Evolutionary conservation across 2,329 filamentous ascomycete species (phyloP), one percentile per base, ranked within the genome.

Genomic region (Calonectria hawksworthii): DNA sequence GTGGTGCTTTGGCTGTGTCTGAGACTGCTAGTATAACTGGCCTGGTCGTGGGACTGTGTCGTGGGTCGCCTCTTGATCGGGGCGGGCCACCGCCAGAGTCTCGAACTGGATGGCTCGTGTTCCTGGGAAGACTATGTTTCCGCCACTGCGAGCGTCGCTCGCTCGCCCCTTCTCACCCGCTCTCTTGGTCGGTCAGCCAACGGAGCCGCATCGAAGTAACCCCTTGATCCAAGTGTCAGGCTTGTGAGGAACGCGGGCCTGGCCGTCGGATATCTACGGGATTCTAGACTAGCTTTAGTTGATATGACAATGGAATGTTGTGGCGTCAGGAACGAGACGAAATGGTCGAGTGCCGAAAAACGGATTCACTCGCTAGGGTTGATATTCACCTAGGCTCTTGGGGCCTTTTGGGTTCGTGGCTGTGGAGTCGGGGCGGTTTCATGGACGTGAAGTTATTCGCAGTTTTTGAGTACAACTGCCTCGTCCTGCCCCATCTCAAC

Each of bases 401-500:
- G 36, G n/a, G 23, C 36, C 11, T 38, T 59, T 51, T 67, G 51
- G 50, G n/a, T 51, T 38, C 23, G 61, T 59, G 32, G 54, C 56
- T 41, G 34, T 41, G 34, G 34, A 23, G 34, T 38, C 28, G 10
- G 44, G 26, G 26, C 44, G 18, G 18, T 44, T 51, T 56, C 36
- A 51, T 50, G 50, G 44, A 54, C 47, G 47, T 64, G 44, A 54
- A 36, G 47, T 47, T 32, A 50, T 34, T 44, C 18, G 61, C 61
- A 64, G 61, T 47, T 64, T 32, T 64, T 61, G 61, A 47, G 34
- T 32, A 50, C 18, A 65, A 63, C 56, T 50, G 41, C 18, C 44
- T 38, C 54, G 34, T 41, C 67, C n/a, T 30, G 44, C 32, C 47
- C 41, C 34, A 41, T 63, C 59, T 61, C 56, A 64, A 61, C 67